A percentile compares a stretch with the other conserved stretches of the same genome.
Conservation (phyloP, 108 stramenopile genomes). For the Mayamaea pseudoterrestris region DNA sequence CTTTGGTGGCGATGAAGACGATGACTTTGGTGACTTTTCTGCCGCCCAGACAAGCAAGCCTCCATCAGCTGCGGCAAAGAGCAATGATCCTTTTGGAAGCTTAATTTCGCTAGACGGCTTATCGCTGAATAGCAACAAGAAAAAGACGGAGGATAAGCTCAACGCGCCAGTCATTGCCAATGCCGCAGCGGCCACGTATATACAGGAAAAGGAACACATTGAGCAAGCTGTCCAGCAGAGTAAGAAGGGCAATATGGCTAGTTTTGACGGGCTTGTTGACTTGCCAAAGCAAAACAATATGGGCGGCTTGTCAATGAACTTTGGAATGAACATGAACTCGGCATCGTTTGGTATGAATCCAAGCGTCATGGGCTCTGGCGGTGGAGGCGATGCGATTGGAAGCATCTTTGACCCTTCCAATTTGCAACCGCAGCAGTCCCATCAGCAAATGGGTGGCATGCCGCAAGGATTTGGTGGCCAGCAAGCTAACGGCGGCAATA, state of each 20-base stretch:
- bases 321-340: background rate
- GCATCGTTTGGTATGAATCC: conserved; percentile 7
- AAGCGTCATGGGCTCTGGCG: conserved; percentile 24
- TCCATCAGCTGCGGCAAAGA: conserved; percentile 17
- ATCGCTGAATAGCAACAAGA: conserved; percentile 50
- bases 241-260: background rate
- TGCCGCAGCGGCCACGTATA: conserved; percentile 18
- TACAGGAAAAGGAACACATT: conserved; percentile 10
- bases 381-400: conserved; percentile 35
- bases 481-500: background rate
- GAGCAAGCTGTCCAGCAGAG: conserved; percentile 4
- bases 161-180: conserved; percentile 19
- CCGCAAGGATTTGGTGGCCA: background rate
- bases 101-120: conserved; percentile 71
- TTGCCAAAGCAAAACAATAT: conserved; percentile 6
- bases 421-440: conserved; percentile 5
- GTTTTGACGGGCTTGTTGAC: conserved; percentile 16
- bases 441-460: conserved; percentile 14
- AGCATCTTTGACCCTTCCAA: conserved; percentile 27
- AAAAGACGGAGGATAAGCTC: conserved; percentile 15
- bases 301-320: conserved; percentile 1
- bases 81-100: conserved; percentile 57
- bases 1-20: conserved; percentile 10
- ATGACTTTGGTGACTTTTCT: conserved; percentile 40
- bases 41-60: conserved; percentile 1